These are phyloP conservation scores for Echinosophora koreensis DNA, from an alignment of 306 rosid species.

Conservation along the genomic window DNA sequence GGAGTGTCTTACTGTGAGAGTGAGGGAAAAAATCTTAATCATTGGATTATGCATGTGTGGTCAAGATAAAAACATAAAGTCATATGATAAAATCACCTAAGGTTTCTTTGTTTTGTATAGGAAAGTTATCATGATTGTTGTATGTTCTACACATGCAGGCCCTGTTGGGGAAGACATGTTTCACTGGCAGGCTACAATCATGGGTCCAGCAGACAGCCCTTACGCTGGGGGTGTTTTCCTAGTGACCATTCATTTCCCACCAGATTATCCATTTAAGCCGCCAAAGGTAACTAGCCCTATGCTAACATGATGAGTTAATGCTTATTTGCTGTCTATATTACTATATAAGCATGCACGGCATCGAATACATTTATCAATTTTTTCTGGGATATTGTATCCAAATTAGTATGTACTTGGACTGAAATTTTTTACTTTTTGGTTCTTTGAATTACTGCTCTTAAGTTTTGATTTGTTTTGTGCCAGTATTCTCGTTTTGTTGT, in stretches of 20 bases:
- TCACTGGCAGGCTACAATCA: conserved; percentile 55
- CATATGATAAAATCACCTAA: neutral
- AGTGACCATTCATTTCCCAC: conserved; percentile 64
- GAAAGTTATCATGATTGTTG: neutral
- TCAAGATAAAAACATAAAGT: neutral
- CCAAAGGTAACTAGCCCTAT: conserved; percentile 56
- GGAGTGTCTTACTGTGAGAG: neutral
- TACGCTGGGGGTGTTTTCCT: conserved; percentile 66
- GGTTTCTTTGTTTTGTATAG: neutral
- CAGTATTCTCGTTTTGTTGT: neutral
- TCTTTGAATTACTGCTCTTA: neutral
- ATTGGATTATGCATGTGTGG: neutral
- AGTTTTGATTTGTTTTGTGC: neutral
- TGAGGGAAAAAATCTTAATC: neutral
- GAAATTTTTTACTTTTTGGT: neutral
- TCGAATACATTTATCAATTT: too few species aligned
- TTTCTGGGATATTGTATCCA: too few species aligned
- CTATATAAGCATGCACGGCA: neutral
- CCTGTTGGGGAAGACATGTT: conserved; percentile 55
- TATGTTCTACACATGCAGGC: conserved; percentile 27
- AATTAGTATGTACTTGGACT: neutral
- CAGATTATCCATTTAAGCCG: conserved; percentile 71
- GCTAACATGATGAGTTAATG: conserved; percentile 25
- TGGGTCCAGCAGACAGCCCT: conserved; percentile 55
- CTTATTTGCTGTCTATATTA: neutral